Percentiles rank a stretch among this genome's conserved stretches.
Conservation (phyloP, 1,284 basidiomycete species). For the Ganoderma sinense region DNA sequence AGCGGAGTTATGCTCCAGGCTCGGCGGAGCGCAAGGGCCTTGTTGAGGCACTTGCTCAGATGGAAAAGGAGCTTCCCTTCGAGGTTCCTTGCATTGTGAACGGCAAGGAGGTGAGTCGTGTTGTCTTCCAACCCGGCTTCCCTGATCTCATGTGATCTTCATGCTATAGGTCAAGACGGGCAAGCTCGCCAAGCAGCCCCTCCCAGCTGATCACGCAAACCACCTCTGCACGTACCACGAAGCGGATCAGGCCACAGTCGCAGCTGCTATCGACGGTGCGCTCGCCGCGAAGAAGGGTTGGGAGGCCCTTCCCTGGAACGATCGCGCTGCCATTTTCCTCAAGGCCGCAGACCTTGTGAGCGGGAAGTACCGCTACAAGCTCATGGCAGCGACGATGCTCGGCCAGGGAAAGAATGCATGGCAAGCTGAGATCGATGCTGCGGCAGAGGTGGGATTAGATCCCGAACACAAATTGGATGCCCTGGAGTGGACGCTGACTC, state of each 20-base stretch:
- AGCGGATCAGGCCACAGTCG: slow-evolving; percentile 81
- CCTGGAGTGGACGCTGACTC: background rate
- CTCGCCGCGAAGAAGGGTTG: slow-evolving; percentile 88
- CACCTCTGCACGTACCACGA: slow-evolving; percentile 91
- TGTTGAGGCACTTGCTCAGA: slow-evolving; percentile 78
- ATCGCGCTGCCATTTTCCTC: slow-evolving; percentile 97
- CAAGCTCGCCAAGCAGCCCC: slow-evolving; percentile 78
- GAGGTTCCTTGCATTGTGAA: slow-evolving; percentile 95
- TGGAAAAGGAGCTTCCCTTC: slow-evolving; percentile 86
- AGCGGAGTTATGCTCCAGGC: slow-evolving; percentile 76
- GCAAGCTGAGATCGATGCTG: slow-evolving; percentile 99
- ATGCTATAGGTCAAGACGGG: slow-evolving; percentile 80
- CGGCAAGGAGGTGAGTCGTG: slow-evolving; percentile 78
- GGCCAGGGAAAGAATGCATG: slow-evolving; percentile 99
- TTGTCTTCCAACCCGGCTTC: background rate
- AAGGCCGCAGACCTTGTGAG: slow-evolving; percentile 96
- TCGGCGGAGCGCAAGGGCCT: slow-evolving; percentile 84
- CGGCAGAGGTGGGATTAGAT: slow-evolving; percentile 80
- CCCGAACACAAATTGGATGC: background rate
- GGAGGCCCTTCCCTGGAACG: slow-evolving; percentile 96
- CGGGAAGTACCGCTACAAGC: slow-evolving; percentile 93
- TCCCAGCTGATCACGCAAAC: slow-evolving; percentile 86
- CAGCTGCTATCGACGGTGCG: slow-evolving; percentile 88
- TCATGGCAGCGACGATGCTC: slow-evolving; percentile 97
- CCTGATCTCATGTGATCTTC: slow-evolving; percentile 17